Conservation (phyloP, 352 stramenopile species). For the Phytophthora uliginosa region DNA sequence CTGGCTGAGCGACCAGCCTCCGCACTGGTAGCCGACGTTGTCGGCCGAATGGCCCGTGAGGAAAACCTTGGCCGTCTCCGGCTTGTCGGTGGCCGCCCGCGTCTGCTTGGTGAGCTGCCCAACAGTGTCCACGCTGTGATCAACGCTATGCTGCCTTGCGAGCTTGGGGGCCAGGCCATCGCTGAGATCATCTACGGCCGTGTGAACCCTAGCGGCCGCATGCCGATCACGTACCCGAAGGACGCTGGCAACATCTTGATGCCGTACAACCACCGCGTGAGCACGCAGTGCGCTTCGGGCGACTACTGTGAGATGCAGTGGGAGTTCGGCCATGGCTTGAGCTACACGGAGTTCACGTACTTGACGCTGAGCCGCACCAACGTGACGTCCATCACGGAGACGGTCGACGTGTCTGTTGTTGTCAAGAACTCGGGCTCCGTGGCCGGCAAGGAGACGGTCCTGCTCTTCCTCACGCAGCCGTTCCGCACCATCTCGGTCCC, state of each 20-base stretch:
- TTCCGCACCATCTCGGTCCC: constrained; percentile 67
- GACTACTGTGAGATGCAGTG: constrained; percentile 66
- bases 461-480: constrained; percentile 81
- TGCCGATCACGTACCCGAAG: constrained; percentile 89
- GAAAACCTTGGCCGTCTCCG: constrained; percentile 49
- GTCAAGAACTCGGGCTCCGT: constrained; percentile 72
- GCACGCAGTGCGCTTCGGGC: constrained; percentile 48
- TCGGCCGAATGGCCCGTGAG: constrained; percentile 68
- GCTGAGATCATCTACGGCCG: constrained; percentile 84
- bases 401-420: constrained; percentile 59
- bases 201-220: constrained; percentile 84
- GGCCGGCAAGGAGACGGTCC: constrained; percentile 74
- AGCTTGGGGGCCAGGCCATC: constrained; percentile 82
- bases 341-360: constrained; percentile 76
- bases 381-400: constrained; percentile 38
- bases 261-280: constrained; percentile 79
- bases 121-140: constrained; percentile 76
- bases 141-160: constrained; percentile 80
- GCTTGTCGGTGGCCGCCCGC: constrained; percentile 77
- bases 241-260: constrained; percentile 64
- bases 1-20: constrained; percentile 85
- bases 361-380: constrained; percentile 47
- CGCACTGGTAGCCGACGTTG: constrained; percentile 74
- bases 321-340: constrained; percentile 70
- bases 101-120: constrained; percentile 67